Evolutionary conservation across 139 green algal genomes (phyloP), one percentile per base, ranked within the genome.

Genomic region (Picochlorum sp.): DNA sequence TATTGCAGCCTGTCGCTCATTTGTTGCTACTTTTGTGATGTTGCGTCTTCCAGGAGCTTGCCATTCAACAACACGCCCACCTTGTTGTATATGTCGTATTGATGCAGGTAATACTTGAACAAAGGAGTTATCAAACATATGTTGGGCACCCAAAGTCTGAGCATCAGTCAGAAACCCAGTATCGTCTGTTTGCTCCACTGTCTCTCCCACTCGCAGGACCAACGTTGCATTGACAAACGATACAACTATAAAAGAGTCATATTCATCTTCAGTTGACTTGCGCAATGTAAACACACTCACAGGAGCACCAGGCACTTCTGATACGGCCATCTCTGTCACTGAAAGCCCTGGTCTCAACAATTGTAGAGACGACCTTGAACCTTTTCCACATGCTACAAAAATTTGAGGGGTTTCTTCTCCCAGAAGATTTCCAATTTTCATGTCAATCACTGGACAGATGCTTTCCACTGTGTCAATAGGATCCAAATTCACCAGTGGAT

Each of bases 41-140:
- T 65, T 63, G 5, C 74, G 65, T 12, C 85, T 69, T 24, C 88
- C 89, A 2, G 93, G 93, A 7, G 85, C 79, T 50, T 87, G 79
- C 93, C 93, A 99, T 77, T 99, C 93, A 67, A 94, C 95, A 62
- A 97, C 85, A 50, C 93, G 83, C 6, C 85, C 64, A 72, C 96
- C 89, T 9, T 77, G 70, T 20, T 79, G 74, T 57, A 99, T 93
- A 75, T 98, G 89, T 24, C 93, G 78, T 69, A 99, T 75, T 26
- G 91, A 93, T 10, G 60, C 54, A 10, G 91, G 75, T 67, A 95
- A 83, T 7, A 97, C 77, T 81, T 95, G 88, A 67, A 97, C 74
- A 63, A 96, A 77, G n/a, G 77, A 90, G 59, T 87, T 84, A 67
- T 99, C 93, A 4, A 76, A 78, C 37, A 99, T 73, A 50, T 94